Conservation (phyloP, 176 grass and related monocot genomes). For the Chloris gayana region DNA sequence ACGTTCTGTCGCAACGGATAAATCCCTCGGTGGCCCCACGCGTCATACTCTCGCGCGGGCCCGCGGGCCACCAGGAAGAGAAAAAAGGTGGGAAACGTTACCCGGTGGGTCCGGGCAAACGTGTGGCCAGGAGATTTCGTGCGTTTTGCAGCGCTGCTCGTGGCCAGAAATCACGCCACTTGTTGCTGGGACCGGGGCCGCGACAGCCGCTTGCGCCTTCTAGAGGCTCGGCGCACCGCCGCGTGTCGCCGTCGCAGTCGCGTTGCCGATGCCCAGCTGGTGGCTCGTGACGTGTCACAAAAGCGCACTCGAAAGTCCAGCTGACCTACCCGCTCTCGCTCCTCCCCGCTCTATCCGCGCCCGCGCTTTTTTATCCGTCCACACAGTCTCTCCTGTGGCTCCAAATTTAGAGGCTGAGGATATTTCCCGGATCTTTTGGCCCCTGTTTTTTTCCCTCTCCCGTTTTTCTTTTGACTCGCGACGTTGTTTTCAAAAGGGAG, state of each 20-base stretch:
- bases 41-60: neutral
- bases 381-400: neutral
- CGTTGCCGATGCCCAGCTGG: neutral
- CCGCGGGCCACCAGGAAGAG: neutral
- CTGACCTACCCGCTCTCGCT: neutral
- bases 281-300: slow-evolving; percentile 32
- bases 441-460: neutral
- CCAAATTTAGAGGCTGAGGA: slow-evolving; percentile 21
- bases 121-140: slow-evolving; percentile 44
- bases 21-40: slow-evolving; percentile 18
- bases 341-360: neutral
- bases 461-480: neutral
- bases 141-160: slow-evolving; percentile 31
- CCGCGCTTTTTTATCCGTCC: slow-evolving; percentile 40
- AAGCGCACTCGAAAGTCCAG: slow-evolving; percentile 32
- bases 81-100: neutral
- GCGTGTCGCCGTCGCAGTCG: neutral
- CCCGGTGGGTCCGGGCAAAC: neutral
- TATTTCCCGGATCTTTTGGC: slow-evolving; percentile 25
- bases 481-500: neutral
- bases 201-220: slow-evolving; percentile 19
- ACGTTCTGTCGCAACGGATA: neutral
- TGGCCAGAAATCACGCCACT: slow-evolving; percentile 38
- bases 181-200: neutral
- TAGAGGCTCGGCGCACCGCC: slow-evolving; percentile 2